Base-by-base conservation (phyloP, 1,284 basidiomycete species). In the Ceratobasidium sp. region DNA sequence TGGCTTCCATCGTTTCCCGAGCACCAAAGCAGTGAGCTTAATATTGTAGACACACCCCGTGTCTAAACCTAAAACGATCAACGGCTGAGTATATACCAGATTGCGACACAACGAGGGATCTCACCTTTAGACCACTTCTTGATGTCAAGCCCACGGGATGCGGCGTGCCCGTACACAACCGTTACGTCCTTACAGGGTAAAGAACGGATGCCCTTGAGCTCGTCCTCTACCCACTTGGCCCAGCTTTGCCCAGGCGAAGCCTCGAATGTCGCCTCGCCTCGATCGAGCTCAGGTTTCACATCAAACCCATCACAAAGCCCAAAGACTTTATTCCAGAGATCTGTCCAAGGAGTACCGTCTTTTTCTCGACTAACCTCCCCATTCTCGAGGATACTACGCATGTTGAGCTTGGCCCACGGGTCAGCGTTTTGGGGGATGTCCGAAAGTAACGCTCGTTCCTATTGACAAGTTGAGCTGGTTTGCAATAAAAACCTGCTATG, bases 161-260 rank as follows among this genome's bases (percentile, higher is more conserved):
- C 92, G 6, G 90, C 85, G 77, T 95, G 94, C 0, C 92, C 94
- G 78, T 94, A 95, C 8, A 95, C 81, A n/a, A 93, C 87, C 30
- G 86, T 91, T 0, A 88, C 84, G 21, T 58, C 56, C 49, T 30
- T 40, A 51, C 44, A 38, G 25, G 70, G 56, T 30, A 53, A 44
- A 28, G 42, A 54, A 11, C 30, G 56, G 44, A 63, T 62, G 40
- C 70, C 63, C 28, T 66, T 62, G 28, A 71, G 36, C 18, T 73
- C 53, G 25, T 60, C 33, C 38, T 72, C 61, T n/a, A 77, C 67
- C 30, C 78, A 77, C 58, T 78, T 75, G 21, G 75, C 74, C 53
- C 74, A 74, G 44, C 36, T 60, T n/a, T 72, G 73, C 62, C 21
- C 56, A 73, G 23, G 51, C 56, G 14, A 64, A 40, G 6, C 51